A percentile compares a stretch with the other conserved stretches of the same genome.
Conservation (phyloP, 1,284 basidiomycete genomes). For the Violaceomyces palustris region DNA sequence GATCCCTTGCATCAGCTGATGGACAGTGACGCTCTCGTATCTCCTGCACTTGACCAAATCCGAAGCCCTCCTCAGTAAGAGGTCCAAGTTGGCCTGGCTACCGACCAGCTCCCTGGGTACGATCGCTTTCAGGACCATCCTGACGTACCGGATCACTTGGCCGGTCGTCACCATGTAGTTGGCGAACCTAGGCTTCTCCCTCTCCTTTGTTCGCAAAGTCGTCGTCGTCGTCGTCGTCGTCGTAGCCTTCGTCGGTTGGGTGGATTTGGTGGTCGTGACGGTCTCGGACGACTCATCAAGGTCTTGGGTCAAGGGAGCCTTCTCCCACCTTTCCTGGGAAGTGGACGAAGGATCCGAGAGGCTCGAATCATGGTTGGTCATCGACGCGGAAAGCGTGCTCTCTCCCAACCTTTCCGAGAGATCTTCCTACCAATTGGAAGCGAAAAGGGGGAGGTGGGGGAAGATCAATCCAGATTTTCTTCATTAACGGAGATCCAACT, state of each 20-base stretch:
- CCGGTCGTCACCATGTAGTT: conserved; percentile 65
- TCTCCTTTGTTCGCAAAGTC: conserved; percentile 53
- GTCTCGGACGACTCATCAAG: background rate
- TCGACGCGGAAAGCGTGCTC: too few relatives aligned
- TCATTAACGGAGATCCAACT: too few relatives aligned
- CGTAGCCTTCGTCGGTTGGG: conserved; percentile 45
- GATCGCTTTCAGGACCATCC: conserved; percentile 63
- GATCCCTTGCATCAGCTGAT: conserved; percentile 72
- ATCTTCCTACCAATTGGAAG: too few relatives aligned
- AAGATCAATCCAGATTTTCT: too few relatives aligned
- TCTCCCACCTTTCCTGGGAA: too few relatives aligned
- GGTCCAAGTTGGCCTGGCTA: conserved; percentile 64
- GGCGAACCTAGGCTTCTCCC: conserved; percentile 68
- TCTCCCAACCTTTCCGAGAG: too few relatives aligned
- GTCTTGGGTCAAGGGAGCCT: background rate
- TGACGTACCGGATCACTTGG: conserved; percentile 58
- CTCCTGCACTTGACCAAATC: conserved; percentile 69
- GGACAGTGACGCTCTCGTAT: conserved; percentile 76
- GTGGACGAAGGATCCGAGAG: too few relatives aligned
- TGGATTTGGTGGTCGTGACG: conserved; percentile 33
- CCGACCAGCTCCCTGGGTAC: conserved; percentile 78
- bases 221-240: conserved; percentile 58
- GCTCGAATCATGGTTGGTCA: too few relatives aligned
- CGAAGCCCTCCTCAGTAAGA: conserved; percentile 64
- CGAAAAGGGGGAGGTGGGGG: too few relatives aligned